These are phyloP conservation scores for Pulveroboletus sp. DNA, from an alignment of 768 basidiomycete species.

Conservation along the genomic window DNA sequence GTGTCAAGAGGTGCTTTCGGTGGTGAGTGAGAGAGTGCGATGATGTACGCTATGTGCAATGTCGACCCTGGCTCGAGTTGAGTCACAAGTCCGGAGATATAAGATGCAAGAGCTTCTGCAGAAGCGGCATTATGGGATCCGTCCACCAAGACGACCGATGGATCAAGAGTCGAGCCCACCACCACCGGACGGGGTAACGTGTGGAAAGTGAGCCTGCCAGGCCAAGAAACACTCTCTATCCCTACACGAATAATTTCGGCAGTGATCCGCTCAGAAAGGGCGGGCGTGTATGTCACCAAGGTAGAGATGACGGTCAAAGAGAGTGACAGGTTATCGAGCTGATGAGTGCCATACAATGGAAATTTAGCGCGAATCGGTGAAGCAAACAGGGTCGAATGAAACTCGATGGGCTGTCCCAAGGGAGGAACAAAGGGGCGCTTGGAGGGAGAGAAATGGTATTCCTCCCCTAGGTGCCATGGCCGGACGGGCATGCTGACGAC, in stretches of 20 bases:
- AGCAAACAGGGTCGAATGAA: constrained; percentile 41
- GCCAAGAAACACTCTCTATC: constrained; percentile 62
- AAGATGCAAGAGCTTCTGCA: constrained; percentile 58
- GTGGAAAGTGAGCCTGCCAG: constrained; percentile 78
- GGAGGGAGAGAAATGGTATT: constrained; percentile 32
- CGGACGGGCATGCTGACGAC: constrained; percentile 33
- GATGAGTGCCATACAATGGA: constrained; percentile 76
- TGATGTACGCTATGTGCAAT: constrained; percentile 61
- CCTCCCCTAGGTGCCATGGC: constrained; percentile 31
- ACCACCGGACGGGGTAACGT: constrained; percentile 22
- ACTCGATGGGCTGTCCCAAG: constrained; percentile 38
- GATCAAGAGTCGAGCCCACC: constrained; percentile 7
- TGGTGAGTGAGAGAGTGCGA: constrained; percentile 83
- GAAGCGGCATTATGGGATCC: constrained; percentile 93
- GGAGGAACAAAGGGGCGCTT: constrained; percentile 30
- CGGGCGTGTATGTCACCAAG: constrained; percentile 42
- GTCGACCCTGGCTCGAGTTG: constrained; percentile 16
- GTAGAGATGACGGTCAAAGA: constrained; percentile 60
- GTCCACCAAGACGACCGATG: constrained; percentile 64
- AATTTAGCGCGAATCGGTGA: constrained; percentile 46
- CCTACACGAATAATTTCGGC: constrained; percentile 50
- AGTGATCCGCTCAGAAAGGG: constrained; percentile 37
- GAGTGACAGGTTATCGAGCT: constrained; percentile 76
- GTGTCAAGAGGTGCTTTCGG: constrained; percentile 76
- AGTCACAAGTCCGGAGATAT: constrained; percentile 39